Percentiles rank a stretch among this genome's conserved stretches.
phyloP scores from a whole-genome alignment of 768 basidiomycete genomes.

The Mycena indigotica region DNA sequence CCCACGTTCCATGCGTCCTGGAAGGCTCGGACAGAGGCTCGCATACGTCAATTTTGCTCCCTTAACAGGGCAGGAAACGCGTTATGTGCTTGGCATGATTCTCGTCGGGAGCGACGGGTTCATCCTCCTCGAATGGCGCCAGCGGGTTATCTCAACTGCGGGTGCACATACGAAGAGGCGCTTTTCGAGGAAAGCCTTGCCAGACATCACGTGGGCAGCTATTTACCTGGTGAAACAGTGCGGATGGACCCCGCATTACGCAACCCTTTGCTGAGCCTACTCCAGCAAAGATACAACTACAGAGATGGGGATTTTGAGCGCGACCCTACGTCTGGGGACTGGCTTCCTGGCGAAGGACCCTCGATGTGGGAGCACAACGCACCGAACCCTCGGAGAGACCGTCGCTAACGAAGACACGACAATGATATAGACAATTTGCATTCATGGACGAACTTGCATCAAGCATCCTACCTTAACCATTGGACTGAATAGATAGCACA shows the following conservation, averaged over 20 bases:
- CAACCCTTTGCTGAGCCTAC: slow-evolving; percentile 73
- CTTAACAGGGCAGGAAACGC: slow-evolving; percentile 87
- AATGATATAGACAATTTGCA: slow-evolving; percentile 12
- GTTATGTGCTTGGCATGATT: slow-evolving; percentile 89
- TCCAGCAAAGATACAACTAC: slow-evolving; percentile 75
- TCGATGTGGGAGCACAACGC: slow-evolving; percentile 57
- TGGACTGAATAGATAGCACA: background rate
- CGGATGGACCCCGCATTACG: slow-evolving; percentile 88
- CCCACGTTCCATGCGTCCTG: slow-evolving; percentile 62
- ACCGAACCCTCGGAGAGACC: slow-evolving; percentile 34
- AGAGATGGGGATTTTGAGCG: slow-evolving; percentile 86
- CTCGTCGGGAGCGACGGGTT: slow-evolving; percentile 76
- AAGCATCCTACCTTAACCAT: background rate
- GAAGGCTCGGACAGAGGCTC: slow-evolving; percentile 74
- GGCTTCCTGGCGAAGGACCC: slow-evolving; percentile 70
- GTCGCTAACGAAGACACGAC: slow-evolving; percentile 17
- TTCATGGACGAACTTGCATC: slow-evolving; percentile 5
- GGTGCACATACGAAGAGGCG: slow-evolving; percentile 82
- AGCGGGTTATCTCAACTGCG: slow-evolving; percentile 77
- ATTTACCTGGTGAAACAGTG: slow-evolving; percentile 80
- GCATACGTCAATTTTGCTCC: slow-evolving; percentile 72
- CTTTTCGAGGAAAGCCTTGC: slow-evolving; percentile 85
- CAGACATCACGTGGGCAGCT: slow-evolving; percentile 78
- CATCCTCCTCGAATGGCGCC: slow-evolving; percentile 83
- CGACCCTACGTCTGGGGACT: slow-evolving; percentile 61